phyloP scores from a whole-genome alignment of 441 rosid species.

The Aleurites moluccanus region DNA sequence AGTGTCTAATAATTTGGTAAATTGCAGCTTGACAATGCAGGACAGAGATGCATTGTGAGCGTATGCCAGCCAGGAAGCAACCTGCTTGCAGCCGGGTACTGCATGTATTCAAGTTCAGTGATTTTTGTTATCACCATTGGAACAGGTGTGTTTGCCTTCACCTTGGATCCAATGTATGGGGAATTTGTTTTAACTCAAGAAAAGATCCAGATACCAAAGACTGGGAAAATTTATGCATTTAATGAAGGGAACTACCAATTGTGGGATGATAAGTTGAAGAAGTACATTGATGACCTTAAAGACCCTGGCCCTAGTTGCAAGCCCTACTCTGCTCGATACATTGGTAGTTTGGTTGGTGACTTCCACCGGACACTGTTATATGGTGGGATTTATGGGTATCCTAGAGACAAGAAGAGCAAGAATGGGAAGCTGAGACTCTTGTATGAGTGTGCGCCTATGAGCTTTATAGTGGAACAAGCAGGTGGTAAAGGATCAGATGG shows the following conservation, averaged over 20 bases:
- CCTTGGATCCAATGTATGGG: constrained; percentile 92
- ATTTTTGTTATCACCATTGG: constrained; percentile 84
- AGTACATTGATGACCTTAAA: constrained; percentile 82
- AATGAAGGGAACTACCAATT: constrained; percentile 92
- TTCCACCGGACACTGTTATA: constrained; percentile 82
- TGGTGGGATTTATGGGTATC: constrained; percentile 93
- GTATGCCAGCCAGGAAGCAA: constrained; percentile 97
- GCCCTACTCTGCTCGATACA: constrained; percentile 92
- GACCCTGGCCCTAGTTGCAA: constrained; percentile 85
- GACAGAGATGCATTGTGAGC: constrained; percentile 71
- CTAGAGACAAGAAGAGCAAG: constrained; percentile 85
- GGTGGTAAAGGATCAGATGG: constrained; percentile 99
- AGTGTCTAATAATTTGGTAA: constrained; percentile 15
- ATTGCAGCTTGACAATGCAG: constrained; percentile 58
- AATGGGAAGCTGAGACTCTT: constrained; percentile 90
- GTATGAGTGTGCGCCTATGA: constrained; percentile 97
- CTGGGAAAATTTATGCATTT: constrained; percentile 83
- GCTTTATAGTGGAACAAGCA: constrained; percentile 93
- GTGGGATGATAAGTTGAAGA: constrained; percentile 90
- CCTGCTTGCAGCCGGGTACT: constrained; percentile 89
- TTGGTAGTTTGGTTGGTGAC: constrained; percentile 95
- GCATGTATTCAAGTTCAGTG: constrained; percentile 95
- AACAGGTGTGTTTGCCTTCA: constrained; percentile 75
- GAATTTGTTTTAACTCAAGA: constrained; percentile 87
- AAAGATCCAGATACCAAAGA: constrained; percentile 72